These are phyloP conservation scores for Lathyrus oleraceus DNA, from an alignment of 306 rosid species.

Conservation along the genomic window DNA sequence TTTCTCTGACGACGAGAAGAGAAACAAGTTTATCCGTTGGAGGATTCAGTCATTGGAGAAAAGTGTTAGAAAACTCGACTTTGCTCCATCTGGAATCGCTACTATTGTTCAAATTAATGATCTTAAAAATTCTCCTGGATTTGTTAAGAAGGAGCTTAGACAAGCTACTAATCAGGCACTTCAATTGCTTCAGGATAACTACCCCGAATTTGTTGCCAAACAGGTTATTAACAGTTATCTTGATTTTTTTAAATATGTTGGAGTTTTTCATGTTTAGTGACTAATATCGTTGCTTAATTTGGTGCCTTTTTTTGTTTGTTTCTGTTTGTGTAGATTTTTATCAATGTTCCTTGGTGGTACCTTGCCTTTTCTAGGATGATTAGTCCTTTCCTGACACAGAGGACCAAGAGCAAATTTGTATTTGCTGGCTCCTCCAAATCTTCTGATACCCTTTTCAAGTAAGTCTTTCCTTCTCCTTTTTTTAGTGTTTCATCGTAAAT, in stretches of 20 bases:
- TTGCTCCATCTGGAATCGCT: conserved; percentile 53
- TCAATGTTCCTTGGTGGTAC: conserved; percentile 95
- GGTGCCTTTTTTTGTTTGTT: no score
- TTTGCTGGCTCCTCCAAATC: conserved; percentile 81
- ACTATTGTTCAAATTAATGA: conserved; percentile 77
- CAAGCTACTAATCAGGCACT: conserved; percentile 79
- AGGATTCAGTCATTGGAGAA: conserved; percentile 78
- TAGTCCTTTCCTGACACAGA: conserved; percentile 73
- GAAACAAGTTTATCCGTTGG: conserved; percentile 75
- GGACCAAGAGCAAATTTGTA: conserved; percentile 92
- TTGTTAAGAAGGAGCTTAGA: conserved; percentile 68
- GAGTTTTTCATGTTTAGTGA: no score
- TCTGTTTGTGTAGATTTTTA: no score
- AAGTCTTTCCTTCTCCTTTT: no score
- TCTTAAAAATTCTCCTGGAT: conserved; percentile 75
- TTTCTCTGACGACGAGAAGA: conserved; percentile 74
- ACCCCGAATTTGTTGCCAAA: conserved; percentile 89
- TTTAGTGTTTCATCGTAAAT: no score
- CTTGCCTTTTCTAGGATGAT: conserved; percentile 73
- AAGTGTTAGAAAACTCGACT: conserved; percentile 65
- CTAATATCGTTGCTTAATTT: no score
- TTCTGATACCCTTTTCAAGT: conserved; percentile 76
- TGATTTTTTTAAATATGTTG: no score
- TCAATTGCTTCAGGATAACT: conserved; percentile 78
- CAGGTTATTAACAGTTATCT: no score